Base-by-base conservation (phyloP, 345 rosid species). In the Luvunga scandens region DNA sequence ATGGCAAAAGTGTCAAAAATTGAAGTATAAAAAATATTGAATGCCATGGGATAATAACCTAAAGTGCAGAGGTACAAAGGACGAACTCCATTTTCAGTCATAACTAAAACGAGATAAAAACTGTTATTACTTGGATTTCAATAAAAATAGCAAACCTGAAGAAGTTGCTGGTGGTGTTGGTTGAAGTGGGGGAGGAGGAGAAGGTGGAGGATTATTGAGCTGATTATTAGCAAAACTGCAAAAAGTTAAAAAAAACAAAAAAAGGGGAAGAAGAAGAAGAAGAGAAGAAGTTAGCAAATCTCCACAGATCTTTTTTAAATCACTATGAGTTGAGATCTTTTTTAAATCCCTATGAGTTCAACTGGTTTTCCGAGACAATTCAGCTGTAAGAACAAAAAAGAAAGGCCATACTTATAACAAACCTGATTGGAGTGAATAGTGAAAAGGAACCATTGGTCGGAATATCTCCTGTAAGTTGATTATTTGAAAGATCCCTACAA, bases 401-500 rank as follows among this genome's bases (percentile, higher is more conserved):
- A 64, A 48, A 59, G 55, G 42, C 71, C 12, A 33, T 31, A 83
- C 24, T 71, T 30, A 75, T 61, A 77, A 74, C 73, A 64, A 81
- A 93, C 99, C 99, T 93, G 75, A 90, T 81, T 53, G 90, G 88
- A 77, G 95, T 91, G 78, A 93, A 93, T 5, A 87, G 84, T 1
- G 93, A 85, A 85, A 95, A 95, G 71, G 98, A 95, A 71, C 99
- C 99, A 70, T 90, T 90, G 69, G 83, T 78, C 7, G 98, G 99
- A 84, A 86, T 66, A 69, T 84, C 87, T 85, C 99, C 99, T 4
- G 2, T 45, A 53, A 95, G 93, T 1, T 0, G 0, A 83, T 95
- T 93, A 83, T 90, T 84, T 53, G 99, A 93, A 81, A 95, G 89
- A 89, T 95, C 94, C 78, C 98, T 95, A 87, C 80, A 90, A 84